A percentile compares a stretch with the other conserved stretches of the same genome.
Evolutionary conservation across 768 basidiomycete genomes (phyloP).

Genomic region (Omphalotus guepiniiformis): DNA sequence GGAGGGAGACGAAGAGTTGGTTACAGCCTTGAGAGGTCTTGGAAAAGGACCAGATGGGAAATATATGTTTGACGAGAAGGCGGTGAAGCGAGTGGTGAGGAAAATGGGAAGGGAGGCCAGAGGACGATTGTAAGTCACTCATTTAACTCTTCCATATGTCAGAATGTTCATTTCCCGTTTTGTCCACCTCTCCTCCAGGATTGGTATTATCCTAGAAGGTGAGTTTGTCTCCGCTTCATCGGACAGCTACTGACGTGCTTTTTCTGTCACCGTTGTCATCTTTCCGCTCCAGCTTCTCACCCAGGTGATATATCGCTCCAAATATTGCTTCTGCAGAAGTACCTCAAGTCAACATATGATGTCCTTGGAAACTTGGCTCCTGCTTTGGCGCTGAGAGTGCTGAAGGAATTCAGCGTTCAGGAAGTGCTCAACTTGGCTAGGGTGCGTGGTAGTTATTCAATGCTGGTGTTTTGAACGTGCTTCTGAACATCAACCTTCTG

Average conservation of each 20-base stretch:
- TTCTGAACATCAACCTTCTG: too few relatives aligned
- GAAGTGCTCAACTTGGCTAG: conserved; percentile 59
- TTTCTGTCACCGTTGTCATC: conserved; percentile 9
- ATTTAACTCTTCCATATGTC: neutral
- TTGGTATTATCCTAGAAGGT: conserved; percentile 63
- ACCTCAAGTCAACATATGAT: conserved; percentile 78
- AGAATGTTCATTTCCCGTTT: neutral
- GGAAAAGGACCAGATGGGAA: conserved; percentile 32
- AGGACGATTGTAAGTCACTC: conserved; percentile 62
- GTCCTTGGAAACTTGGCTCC: conserved; percentile 70
- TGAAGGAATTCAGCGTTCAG: conserved; percentile 52
- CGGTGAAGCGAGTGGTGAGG: conserved; percentile 61
- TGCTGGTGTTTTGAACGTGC: neutral
- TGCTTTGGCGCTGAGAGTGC: conserved; percentile 57
- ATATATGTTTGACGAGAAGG: conserved; percentile 67
- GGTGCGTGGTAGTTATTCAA: conserved; percentile 30
- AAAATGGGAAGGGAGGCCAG: conserved; percentile 61
- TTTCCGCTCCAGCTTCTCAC: conserved; percentile 50
- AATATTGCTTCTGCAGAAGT: conserved; percentile 81
- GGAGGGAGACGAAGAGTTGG: conserved; percentile 32
- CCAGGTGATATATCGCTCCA: conserved; percentile 85
- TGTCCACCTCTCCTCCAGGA: conserved; percentile 28
- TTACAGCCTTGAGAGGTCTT: conserved; percentile 42
- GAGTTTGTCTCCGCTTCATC: conserved; percentile 13
- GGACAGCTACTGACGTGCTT: neutral